phyloP scores from a whole-genome alignment of 176 grass and related monocot species.

The Bolboschoenus planiculmis region DNA sequence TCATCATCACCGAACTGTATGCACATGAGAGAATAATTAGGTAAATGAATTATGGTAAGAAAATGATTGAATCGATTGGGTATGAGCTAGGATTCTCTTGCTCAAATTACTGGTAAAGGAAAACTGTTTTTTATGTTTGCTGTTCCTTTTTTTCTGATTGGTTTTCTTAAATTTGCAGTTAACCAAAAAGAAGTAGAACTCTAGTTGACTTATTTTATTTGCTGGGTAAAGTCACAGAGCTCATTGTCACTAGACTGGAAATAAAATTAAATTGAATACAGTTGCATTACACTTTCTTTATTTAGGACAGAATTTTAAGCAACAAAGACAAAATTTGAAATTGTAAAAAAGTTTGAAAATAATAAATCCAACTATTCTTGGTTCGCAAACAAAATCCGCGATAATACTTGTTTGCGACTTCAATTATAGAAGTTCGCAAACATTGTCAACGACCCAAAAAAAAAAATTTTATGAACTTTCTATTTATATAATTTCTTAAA shows the following conservation, averaged over 20 bases:
- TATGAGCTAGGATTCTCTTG: too few relatives aligned
- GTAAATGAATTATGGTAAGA: background rate
- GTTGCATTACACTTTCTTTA: background rate
- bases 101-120: too few relatives aligned
- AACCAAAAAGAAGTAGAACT: background rate
- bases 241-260: background rate
- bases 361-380: background rate
- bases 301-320: too few relatives aligned
- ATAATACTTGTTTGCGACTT: background rate
- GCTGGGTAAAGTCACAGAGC: background rate
- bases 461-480: background rate
- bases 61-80: too few relatives aligned
- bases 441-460: background rate
- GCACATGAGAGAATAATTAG: background rate
- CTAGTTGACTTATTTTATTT: too few relatives aligned
- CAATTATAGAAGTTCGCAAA: background rate
- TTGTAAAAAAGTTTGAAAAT: background rate
- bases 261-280: background rate
- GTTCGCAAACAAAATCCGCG: background rate
- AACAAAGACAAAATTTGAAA: background rate
- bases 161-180: background rate
- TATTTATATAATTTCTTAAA: background rate
- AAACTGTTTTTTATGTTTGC: background rate
- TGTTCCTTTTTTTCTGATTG: background rate
- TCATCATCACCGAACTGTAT: conserved; percentile 81